Evolutionary conservation across 73 alveolate species (phyloP).

Genomic region (Paramecium biaurelia): DNA sequence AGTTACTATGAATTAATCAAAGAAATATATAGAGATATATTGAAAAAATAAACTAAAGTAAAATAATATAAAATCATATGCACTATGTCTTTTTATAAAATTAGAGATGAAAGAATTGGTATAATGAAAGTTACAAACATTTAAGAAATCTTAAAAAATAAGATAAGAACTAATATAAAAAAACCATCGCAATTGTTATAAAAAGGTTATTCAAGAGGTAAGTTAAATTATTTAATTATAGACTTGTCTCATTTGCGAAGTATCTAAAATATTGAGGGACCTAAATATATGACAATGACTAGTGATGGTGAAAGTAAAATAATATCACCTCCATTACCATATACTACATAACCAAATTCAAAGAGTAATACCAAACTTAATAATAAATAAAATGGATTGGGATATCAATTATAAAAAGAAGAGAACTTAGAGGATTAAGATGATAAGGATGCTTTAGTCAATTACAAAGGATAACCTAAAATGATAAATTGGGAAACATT

Average conservation of each 20-base stretch:
- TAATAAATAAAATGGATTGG: neutral
- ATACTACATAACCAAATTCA: neutral
- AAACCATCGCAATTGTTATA: neutral
- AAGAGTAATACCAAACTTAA: neutral
- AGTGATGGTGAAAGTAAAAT: constrained; percentile 24
- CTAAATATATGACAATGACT: neutral
- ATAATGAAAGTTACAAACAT: neutral
- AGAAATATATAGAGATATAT: neutral
- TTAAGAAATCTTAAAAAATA: neutral
- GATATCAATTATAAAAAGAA: constrained; percentile 1
- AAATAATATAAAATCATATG: neutral
- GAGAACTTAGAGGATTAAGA: neutral
- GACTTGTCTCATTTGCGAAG: neutral
- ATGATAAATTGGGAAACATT: constrained; percentile 32
- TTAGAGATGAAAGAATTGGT: constrained; percentile 9
- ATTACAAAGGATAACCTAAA: neutral
- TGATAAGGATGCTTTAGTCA: constrained; percentile 24
- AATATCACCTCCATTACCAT: neutral
- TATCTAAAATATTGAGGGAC: neutral
- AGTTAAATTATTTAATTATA: neutral
- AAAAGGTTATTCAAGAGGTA: neutral
- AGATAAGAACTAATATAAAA: neutral
- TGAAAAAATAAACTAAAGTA: neutral
- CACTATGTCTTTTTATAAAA: neutral
- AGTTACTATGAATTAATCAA: neutral